These are phyloP conservation scores for Leptodontidium sp. DNA, from an alignment of 2,329 filamentous ascomycete species.

Conservation along the genomic window DNA sequence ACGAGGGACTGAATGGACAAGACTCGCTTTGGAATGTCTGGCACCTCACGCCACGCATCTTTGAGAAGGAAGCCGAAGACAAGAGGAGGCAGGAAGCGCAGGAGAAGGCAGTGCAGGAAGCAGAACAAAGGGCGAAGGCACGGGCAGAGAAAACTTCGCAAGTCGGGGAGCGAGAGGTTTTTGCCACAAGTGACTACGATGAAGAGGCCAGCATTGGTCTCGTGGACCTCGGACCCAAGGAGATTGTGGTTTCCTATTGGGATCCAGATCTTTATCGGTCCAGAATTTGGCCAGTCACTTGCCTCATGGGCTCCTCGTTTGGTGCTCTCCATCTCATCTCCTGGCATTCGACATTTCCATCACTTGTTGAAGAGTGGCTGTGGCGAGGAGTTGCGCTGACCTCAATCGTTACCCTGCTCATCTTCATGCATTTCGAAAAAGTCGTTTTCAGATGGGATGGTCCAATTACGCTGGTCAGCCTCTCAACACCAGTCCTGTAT, in stretches of 20 bases:
- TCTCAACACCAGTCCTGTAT: constrained; percentile 41
- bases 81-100: constrained; percentile 4
- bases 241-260: constrained; percentile 32
- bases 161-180: background rate
- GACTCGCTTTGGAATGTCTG: constrained; percentile 43
- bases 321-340: constrained; percentile 46
- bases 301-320: constrained; percentile 43
- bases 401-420: constrained; percentile 43
- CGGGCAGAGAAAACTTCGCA: background rate
- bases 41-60: constrained; percentile 46
- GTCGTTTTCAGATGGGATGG: constrained; percentile 40
- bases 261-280: constrained; percentile 37
- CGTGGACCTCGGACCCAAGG: constrained; percentile 1
- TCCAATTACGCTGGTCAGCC: constrained; percentile 38
- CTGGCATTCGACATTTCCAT: constrained; percentile 46
- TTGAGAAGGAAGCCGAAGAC: constrained; percentile 44
- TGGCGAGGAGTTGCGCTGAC: constrained; percentile 44
- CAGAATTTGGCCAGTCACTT: constrained; percentile 39
- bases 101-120: background rate
- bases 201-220: background rate
- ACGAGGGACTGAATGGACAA: constrained; percentile 40
- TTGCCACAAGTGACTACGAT: background rate
- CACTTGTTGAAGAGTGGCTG: constrained; percentile 43
- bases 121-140: background rate
- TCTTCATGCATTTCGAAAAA: constrained; percentile 43